Evolutionary conservation across 1,284 basidiomycete genomes (phyloP), one percentile per base, ranked within the genome.

Genomic region (Cryptococcus hybrid): DNA sequence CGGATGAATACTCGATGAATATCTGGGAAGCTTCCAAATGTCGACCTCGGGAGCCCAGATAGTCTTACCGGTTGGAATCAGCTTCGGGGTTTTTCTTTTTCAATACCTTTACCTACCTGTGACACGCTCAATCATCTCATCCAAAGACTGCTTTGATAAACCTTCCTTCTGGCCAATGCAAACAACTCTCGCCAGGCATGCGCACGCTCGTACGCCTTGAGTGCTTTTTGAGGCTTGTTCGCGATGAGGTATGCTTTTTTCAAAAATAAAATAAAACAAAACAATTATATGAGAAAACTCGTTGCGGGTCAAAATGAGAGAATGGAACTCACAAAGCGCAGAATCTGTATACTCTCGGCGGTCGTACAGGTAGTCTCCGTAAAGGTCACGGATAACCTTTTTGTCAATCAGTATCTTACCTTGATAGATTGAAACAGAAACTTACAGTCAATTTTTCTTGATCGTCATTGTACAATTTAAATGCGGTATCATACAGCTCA

Each of bases 181-280:
- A 97, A 95, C 0, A 94, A 80, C 65, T 93, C 90, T 66, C 88
- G 86, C 93, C 94, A 97, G 46, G 89, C 85, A 34, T 92, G 80
- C 0, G 89, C 88, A 57, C 87, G 88, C 74, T 95, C 91, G 66
- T 91, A 86, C 0, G 92, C 86, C 12, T 88, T 82, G 82, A 96
- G 86, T 0, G 92, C 90, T 60, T 91, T 91, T 7, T 80, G 73
- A 0, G 80, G 73, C 57, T 84, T 82, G 2, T 77, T 73, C 3
- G 88, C 88, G 59, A 90, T 83, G 0, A 84, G 75, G 76, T 92
- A 95, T 0, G 87, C 91, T 91, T 67, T 18, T 7, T 15, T 24
- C 15, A 35, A 11, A 13, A 18, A 18, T 1, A 18, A 18, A 18
- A 18, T 1, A 18, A 18, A 18, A 18, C 2, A n/a, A n/a, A n/a